A percentile compares a stretch with the other conserved stretches of the same genome.
These are phyloP conservation scores for Monilinia fructicola DNA, from an alignment of 2,329 filamentous ascomycete genomes.

Conservation along the genomic window DNA sequence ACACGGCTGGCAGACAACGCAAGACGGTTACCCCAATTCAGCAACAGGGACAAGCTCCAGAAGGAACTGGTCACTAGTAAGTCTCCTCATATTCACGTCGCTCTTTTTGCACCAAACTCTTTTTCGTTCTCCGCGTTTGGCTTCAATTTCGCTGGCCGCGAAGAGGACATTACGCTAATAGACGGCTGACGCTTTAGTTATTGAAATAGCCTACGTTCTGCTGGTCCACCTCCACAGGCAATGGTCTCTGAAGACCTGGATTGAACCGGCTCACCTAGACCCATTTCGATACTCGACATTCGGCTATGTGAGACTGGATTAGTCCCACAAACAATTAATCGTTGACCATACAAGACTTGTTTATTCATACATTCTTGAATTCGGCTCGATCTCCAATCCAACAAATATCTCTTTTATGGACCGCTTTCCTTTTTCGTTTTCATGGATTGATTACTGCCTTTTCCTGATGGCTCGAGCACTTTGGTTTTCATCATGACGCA, in stretches of 20 bases:
- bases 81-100: not conserved
- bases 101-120: constrained; percentile 40
- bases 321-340: constrained; percentile 22
- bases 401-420: constrained; percentile 36
- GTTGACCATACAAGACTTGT: constrained; percentile 33
- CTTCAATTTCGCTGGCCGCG: constrained; percentile 70
- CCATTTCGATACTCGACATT: constrained; percentile 10
- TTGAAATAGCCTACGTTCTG: constrained; percentile 63
- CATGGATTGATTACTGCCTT: constrained; percentile 38
- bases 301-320: constrained; percentile 3
- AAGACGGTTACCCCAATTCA: constrained; percentile 54
- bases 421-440: constrained; percentile 36
- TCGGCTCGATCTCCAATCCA: constrained; percentile 15
- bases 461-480: constrained; percentile 41
- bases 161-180: constrained; percentile 70
- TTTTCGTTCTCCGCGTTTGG: constrained; percentile 76
- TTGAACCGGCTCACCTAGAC: not conserved
- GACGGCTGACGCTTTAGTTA: constrained; percentile 80
- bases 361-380: constrained; percentile 28
- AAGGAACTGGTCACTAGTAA: constrained; percentile 18
- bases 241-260: constrained; percentile 17
- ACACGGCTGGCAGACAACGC: constrained; percentile 71
- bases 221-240: constrained; percentile 68
- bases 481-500: constrained; percentile 36
- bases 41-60: constrained; percentile 11